Percentiles rank a stretch among this genome's conserved stretches.
Evolutionary conservation across 306 rosid genomes (phyloP).

Genomic region (Trichosanthes cucumerina): DNA sequence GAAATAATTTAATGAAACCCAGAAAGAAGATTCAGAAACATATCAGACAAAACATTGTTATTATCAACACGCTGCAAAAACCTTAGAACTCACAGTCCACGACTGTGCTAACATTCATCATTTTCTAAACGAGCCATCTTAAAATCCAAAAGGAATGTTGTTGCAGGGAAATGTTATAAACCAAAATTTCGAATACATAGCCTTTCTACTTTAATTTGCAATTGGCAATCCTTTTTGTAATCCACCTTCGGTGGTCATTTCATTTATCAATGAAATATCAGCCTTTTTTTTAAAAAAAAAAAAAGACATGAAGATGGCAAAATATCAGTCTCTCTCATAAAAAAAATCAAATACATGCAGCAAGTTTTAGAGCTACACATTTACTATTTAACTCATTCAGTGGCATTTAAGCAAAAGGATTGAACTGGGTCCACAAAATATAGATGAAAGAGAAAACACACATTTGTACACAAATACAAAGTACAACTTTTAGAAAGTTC

Average conservation of each 20-base stretch:
- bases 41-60: background rate
- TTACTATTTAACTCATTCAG: background rate
- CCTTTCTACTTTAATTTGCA: no score
- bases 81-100: background rate
- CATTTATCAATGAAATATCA: no score
- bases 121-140: background rate
- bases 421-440: background rate
- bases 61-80: background rate
- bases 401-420: background rate
- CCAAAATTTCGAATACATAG: no score
- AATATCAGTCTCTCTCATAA: no score
- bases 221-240: no score
- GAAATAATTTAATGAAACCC: background rate
- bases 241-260: no score
- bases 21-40: background rate
- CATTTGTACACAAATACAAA: background rate
- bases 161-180: background rate
- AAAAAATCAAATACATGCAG: background rate
- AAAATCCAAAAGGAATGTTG: background rate
- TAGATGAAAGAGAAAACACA: background rate
- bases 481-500: background rate
- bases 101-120: background rate
- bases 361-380: background rate
- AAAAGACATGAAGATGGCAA: background rate
- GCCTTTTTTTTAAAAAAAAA: background rate